Evolutionary conservation across 495 filamentous ascomycete genomes (phyloP).

Genomic region (Filosporella fistucella): DNA sequence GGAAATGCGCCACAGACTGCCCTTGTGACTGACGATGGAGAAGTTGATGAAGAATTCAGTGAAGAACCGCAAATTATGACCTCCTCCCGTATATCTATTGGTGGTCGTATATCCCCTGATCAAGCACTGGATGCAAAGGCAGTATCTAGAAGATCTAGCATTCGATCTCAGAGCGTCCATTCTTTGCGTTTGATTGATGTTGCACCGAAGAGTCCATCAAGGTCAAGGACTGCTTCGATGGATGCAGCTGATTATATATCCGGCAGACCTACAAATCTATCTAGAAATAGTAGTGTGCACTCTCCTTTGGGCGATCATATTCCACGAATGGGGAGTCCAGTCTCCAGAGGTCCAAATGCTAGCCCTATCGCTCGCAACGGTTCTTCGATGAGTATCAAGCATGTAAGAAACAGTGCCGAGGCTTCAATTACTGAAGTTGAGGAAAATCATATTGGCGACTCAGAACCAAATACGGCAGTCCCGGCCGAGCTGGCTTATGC

Average conservation of each 20-base stretch:
- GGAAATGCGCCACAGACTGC: slow-evolving; percentile 23
- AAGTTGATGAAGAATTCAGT: slow-evolving; percentile 35
- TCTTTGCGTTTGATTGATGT: slow-evolving; percentile 51
- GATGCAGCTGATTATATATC: slow-evolving; percentile 32
- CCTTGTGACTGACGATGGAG: slow-evolving; percentile 28
- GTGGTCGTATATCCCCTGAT: slow-evolving; percentile 28
- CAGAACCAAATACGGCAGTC: slow-evolving; percentile 13
- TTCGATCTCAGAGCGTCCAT: slow-evolving; percentile 44
- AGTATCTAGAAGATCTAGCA: slow-evolving; percentile 17
- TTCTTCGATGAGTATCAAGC: slow-evolving; percentile 19
- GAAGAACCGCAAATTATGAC: slow-evolving; percentile 51
- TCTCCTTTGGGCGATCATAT: slow-evolving; percentile 37
- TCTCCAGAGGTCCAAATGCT: slow-evolving; percentile 9
- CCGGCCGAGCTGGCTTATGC: slow-evolving; percentile 15
- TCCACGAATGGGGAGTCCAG: slow-evolving; percentile 17
- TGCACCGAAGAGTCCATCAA: slow-evolving; percentile 38
- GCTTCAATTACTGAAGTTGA: slow-evolving; percentile 33
- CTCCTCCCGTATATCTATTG: slow-evolving; percentile 49
- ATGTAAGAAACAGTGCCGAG: slow-evolving; percentile 20
- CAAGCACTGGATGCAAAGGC: slow-evolving; percentile 6
- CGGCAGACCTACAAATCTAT: slow-evolving; percentile 21
- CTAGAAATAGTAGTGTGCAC: slow-evolving; percentile 31
- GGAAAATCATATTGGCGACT: slow-evolving; percentile 21
- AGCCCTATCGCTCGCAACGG: slow-evolving; percentile 17
- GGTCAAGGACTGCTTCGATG: slow-evolving; percentile 37